Base-by-base conservation (phyloP, 768 basidiomycete genomes). In the Chlorophyllum brunneum region DNA sequence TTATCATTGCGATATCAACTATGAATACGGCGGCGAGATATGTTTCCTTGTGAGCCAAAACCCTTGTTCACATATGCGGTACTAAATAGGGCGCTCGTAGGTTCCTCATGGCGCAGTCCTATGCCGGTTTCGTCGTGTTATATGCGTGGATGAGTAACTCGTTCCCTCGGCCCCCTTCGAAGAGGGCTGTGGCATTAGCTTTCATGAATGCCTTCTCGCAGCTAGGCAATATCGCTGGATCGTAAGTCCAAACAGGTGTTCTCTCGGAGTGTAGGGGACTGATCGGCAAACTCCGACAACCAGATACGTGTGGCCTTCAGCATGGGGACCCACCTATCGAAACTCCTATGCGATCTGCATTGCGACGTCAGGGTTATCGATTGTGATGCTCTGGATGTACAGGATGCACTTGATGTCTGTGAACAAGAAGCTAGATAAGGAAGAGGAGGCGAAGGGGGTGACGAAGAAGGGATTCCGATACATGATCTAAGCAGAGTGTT, bases 151-250 rank as follows among this genome's bases (percentile, higher is more conserved):
- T 74, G 50, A 72, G 70, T 62, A 75, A 74, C 56, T 72, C 70
- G 15, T 69, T 95, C 68, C 81, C 90, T 23, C 80, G 80, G 16
- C 86, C 92, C 22, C 77, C 89, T 5, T 82, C 88, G 34, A 92
- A 92, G 67, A 83, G 91, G 8, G 88, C 91, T 10, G 85, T 92
- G 16, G 84, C 88, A 5, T 74, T 94, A 54, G 91, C 88, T 9
- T 70, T 87, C 59, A 79, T 91, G 63, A 90, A 92, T 65, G 82
- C 85, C 23, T 87, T 88, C 66, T 83, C 85, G 26, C 85, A 90
- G 62, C 74, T 93, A 23, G 93, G 92, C 4, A 95, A 94, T 67
- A 75, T 95, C 51, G 76, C 85, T 15, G 91, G 92, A 56, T 85
- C 88, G 72, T 91, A 70, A 70, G 81, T 82, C n/a, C 27, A 36